phyloP scores from a whole-genome alignment of 2,329 filamentous ascomycete genomes.

The Dothideomycetes sp. region DNA sequence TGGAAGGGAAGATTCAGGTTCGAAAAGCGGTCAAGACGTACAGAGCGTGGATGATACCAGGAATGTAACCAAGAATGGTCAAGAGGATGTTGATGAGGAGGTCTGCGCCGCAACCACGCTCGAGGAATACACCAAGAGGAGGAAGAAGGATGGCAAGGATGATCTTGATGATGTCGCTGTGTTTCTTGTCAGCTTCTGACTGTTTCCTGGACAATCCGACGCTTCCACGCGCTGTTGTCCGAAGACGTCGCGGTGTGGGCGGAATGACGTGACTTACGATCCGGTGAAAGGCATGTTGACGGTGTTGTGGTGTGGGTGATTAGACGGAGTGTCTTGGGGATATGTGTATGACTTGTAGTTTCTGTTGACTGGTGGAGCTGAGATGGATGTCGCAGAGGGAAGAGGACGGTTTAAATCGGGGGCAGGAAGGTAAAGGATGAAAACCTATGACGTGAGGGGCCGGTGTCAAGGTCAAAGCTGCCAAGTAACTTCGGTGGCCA shows the following conservation, averaged over 20 bases:
- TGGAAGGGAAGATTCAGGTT: no score
- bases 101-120: conserved; percentile 79
- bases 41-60: conserved; percentile 71
- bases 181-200: conserved; percentile 12
- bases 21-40: no score
- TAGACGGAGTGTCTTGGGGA: not conserved
- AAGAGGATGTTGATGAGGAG: conserved; percentile 87
- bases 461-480: no score
- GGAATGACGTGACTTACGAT: conserved; percentile 41
- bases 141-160: conserved; percentile 83
- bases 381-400: not conserved
- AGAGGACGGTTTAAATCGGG: no score
- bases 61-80: conserved; percentile 59
- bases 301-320: conserved; percentile 7
- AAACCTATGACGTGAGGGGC: not conserved
- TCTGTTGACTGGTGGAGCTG: not conserved
- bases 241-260: no score
- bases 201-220: no score
- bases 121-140: conserved; percentile 85
- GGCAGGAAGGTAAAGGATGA: no score
- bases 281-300: conserved; percentile 50
- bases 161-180: conserved; percentile 67
- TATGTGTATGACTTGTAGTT: not conserved
- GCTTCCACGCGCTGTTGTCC: no score
- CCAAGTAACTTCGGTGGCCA: no score